Conservation (phyloP, 2,329 filamentous ascomycete species). For the Venturia effusa region DNA sequence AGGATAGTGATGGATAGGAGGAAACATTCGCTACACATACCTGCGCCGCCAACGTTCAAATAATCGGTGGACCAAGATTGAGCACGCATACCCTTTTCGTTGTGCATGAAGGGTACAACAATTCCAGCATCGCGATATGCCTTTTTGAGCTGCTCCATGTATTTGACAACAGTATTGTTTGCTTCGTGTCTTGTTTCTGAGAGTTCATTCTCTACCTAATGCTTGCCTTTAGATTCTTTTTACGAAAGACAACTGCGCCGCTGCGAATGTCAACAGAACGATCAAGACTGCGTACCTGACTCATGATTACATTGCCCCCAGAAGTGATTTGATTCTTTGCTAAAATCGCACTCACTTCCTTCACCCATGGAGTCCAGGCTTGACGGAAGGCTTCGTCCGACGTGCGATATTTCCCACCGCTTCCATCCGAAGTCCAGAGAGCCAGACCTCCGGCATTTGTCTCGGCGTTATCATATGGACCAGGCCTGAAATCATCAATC, state of each 20-base stretch:
- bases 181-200: constrained; percentile 30
- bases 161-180: constrained; percentile 39
- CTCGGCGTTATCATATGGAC: constrained; percentile 55
- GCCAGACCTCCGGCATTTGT: constrained; percentile 52
- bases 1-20: background rate
- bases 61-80: constrained; percentile 52
- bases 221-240: constrained; percentile 22
- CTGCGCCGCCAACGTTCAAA: constrained; percentile 33
- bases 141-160: constrained; percentile 48
- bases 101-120: constrained; percentile 45
- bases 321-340: constrained; percentile 45
- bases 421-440: constrained; percentile 51
- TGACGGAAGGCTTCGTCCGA: constrained; percentile 42
- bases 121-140: constrained; percentile 45
- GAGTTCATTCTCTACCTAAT: constrained; percentile 55
- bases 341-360: constrained; percentile 39
- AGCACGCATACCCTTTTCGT: constrained; percentile 49
- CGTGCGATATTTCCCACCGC: constrained; percentile 42
- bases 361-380: constrained; percentile 45
- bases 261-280: too few species aligned
- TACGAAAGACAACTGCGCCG: too few species aligned
- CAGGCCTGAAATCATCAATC: constrained; percentile 17
- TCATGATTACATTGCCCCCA: constrained; percentile 20
- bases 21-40: constrained; percentile 25
- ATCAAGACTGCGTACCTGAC: too few species aligned